Evolutionary conservation across 78 protist species (phyloP), one percentile per base, ranked within the genome.

Genomic region (Guillardia theta): DNA sequence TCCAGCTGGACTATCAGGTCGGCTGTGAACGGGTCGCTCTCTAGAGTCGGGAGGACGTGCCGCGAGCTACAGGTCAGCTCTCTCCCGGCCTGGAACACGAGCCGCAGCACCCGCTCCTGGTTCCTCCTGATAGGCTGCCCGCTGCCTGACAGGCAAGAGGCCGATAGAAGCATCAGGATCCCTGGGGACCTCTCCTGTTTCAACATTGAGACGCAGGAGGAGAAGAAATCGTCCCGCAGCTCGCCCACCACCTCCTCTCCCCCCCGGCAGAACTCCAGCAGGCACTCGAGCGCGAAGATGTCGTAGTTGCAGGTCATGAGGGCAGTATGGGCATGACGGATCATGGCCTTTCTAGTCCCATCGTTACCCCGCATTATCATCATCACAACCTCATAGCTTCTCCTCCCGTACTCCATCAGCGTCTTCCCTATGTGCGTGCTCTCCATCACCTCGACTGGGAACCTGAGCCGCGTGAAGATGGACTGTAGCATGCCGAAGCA

Each of bases 11-110:
- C n/a, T n/a, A n/a, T n/a, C n/a, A 70, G 15, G 83, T 70, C 36
- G 83, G 83, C 83, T 1, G 83, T 70, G 41, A 70, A 70, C n/a
- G 83, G 83, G 41, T 70, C 83, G 41, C 83, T 70, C 83, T 70
- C 36, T 36, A 70, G 83, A 36, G 83, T 70, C 41, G 83, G 83
- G 46, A 70, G 83, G 46, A 43, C n/a, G 41, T 70, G 83, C 6
- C 83, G 83, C 83, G 36, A 36, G 8, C 21, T 24, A 0, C 36
- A 24, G 1, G 36, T 0, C 83, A 70, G 83, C 83, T 70, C 83
- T 3, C 46, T 36, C 83, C 46, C 83, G 46, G 27, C 45, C 41
- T 70, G 46, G n/a, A 70, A 18, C 83, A 70, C 83, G 36, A 70
- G 36, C 83, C 21, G 15, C n/a, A 70, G 83, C 83, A 70, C 83